Percentiles rank a stretch among this genome's conserved stretches.
Evolutionary conservation across 345 rosid species (phyloP).

Genomic region (Euphorbia lathyris): DNA sequence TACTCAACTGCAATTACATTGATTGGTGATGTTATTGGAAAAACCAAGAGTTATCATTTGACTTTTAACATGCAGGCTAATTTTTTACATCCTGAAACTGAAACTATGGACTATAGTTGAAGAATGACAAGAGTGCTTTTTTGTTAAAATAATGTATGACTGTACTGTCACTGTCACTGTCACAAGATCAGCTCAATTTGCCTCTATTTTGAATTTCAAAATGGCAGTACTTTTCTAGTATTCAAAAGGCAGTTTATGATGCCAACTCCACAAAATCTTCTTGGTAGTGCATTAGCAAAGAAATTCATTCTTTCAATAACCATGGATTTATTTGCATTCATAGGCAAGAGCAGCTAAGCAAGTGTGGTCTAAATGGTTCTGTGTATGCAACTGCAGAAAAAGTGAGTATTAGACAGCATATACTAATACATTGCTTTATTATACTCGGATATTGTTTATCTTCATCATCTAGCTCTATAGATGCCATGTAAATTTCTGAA

Average conservation of each 20-base stretch:
- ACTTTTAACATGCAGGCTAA: not conserved
- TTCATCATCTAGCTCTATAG: not conserved
- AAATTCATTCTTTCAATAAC: not conserved
- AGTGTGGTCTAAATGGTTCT: slow-evolving; percentile 56
- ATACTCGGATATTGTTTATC: not conserved
- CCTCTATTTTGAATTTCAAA: not conserved
- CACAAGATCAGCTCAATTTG: not conserved
- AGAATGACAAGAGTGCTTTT: not conserved
- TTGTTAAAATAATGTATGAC: too few species aligned
- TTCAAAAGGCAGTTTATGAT: not conserved
- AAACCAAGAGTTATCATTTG: not conserved
- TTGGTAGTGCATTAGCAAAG: not conserved
- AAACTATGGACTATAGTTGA: not conserved
- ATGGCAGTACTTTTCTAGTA: not conserved
- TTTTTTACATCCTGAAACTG: not conserved
- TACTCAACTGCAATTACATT: not conserved
- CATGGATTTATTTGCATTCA: slow-evolving; percentile 14
- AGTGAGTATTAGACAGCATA: slow-evolving; percentile 26
- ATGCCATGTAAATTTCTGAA: not conserved
- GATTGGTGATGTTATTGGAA: not conserved
- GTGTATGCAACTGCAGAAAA: slow-evolving; percentile 42
- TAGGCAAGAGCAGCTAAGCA: slow-evolving; percentile 52
- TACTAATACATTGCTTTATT: not conserved
- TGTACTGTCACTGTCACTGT: too few species aligned
- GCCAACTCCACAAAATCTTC: not conserved